Evolutionary conservation across 768 basidiomycete genomes (phyloP), one percentile per base, ranked within the genome.

Genomic region (Heimioporus sp.): DNA sequence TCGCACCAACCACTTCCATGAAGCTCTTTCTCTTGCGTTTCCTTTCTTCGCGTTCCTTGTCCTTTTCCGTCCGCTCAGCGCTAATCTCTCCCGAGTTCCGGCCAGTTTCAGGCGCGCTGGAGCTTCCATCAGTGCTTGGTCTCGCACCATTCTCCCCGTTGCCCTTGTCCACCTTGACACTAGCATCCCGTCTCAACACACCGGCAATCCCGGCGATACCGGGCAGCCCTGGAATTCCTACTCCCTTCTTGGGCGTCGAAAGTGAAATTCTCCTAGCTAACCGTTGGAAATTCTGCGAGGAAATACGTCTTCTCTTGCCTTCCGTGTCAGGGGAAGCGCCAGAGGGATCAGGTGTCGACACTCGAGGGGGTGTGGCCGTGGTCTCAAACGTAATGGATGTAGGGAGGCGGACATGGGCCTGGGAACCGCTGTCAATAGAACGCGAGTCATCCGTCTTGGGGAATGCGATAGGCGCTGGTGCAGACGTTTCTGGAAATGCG

Each of bases 221-320:
- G 3, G 64, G 60, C 35, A 73, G 70, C 3, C 67, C 77, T 9
- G 76, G 78, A 16, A 79, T 73, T 10, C 75, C 71, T 20, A 76
- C 79, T 35, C 78, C 80, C 55, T 80, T 79, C 24, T 84, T 79
- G 42, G 80, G 77, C 0, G 83, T 79, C 10, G 69, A 28, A 75
- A 88, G 67, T 10, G 89, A 90, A 49, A 92, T 85, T 55, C 82
- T 76, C 53, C 88, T 75, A 15, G 89, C 90, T 35, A 92, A 64
- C 16, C 88, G 80, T 65, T 90, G 88, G 76, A 93, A 89, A 62
- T 92, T 92, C 65, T 93, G 90, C 24, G 88, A 87, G 10, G 88
- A 85, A 52, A 88, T 90, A 17, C 88, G 80, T 64, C 86, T 89
- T 54, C 89, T 77, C 73, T 90, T 90, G 32, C 81, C 81, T 61